These are phyloP conservation scores for Rhododendron simsii DNA, from an alignment of 148 eudicot genomes.

Conservation along the genomic window DNA sequence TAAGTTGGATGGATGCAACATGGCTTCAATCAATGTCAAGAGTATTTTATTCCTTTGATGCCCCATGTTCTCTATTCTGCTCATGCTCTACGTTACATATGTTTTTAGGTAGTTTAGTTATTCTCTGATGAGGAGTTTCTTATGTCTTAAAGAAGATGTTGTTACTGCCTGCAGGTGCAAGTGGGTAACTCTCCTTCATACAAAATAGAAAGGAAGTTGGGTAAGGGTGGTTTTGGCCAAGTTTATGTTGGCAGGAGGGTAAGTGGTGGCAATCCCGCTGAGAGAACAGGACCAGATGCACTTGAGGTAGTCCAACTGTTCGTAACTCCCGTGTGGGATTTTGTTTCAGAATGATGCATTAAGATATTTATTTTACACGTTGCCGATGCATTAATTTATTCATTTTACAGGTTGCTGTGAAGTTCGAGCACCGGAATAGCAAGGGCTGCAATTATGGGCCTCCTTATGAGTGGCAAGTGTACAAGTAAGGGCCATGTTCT, in stretches of 20 bases:
- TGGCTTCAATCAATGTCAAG: neutral
- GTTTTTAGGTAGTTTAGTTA: neutral
- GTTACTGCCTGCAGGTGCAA: conserved; percentile 54
- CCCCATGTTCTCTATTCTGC: neutral
- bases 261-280: conserved; percentile 64
- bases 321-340: neutral
- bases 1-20: neutral
- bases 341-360: neutral
- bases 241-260: conserved; percentile 82
- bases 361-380: neutral
- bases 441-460: conserved; percentile 93
- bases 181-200: conserved; percentile 78
- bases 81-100: neutral
- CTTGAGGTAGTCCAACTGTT: conserved; percentile 41
- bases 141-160: neutral
- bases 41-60: neutral
- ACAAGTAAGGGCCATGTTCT: conserved; percentile 48
- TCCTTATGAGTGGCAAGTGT: conserved; percentile 94
- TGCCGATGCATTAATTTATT: neutral
- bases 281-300: conserved; percentile 62
- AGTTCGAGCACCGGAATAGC: conserved; percentile 84
- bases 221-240: conserved; percentile 94
- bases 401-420: conserved; percentile 68
- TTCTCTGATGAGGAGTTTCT: too few relatives aligned
- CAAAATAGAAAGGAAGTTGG: conserved; percentile 73